These are phyloP conservation scores for Trichomonas gallinae DNA, from an alignment of 208 protist species.

Conservation along the genomic window DNA sequence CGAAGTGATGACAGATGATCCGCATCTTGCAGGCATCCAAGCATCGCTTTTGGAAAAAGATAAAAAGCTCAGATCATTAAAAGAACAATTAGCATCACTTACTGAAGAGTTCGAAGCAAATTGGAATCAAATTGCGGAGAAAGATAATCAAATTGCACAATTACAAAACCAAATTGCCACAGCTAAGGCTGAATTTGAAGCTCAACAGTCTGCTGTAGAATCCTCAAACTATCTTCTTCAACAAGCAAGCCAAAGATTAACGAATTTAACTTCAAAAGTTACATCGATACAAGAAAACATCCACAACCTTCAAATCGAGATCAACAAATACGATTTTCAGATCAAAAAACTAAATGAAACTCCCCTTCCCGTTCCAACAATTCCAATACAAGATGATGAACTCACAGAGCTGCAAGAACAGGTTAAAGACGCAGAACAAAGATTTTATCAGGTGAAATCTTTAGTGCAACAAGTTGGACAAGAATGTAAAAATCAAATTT, in stretches of 20 bases:
- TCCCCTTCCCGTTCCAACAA: background rate
- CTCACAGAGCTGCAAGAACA: background rate
- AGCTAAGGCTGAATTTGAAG: background rate
- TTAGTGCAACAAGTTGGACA: background rate
- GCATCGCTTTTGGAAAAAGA: background rate
- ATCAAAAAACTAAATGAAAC: background rate
- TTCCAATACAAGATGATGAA: background rate
- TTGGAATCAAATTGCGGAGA: background rate
- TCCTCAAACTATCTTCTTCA: background rate
- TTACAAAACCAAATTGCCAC: background rate
- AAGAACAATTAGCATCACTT: background rate
- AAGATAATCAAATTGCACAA: background rate
- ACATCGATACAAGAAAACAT: background rate
- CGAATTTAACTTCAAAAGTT: background rate
- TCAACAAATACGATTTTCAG: background rate
- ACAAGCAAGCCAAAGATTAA: background rate
- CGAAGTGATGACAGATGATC: background rate
- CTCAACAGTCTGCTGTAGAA: background rate
- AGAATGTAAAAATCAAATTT: background rate
- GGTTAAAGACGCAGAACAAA: background rate
- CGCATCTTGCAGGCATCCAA: background rate
- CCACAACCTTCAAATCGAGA: background rate
- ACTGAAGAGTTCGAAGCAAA: background rate
- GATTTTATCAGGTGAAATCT: background rate
- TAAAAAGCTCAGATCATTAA: background rate